These are phyloP conservation scores for Collariella sp. DNA, from an alignment of 495 filamentous ascomycete species.

Conservation along the genomic window DNA sequence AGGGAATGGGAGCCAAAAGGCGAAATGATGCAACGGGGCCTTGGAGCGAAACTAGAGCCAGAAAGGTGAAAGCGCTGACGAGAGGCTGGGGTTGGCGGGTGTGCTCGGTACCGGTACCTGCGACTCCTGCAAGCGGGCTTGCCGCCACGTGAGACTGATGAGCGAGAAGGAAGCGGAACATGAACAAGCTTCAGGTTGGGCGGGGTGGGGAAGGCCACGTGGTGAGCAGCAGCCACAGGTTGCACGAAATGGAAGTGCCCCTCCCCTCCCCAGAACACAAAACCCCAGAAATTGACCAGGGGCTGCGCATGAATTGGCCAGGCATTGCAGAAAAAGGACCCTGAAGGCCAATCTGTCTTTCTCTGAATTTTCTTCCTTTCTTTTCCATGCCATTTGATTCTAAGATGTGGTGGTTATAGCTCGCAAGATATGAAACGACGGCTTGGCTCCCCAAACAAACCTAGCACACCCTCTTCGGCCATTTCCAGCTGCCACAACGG, in stretches of 20 bases:
- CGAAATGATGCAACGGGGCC: too few species aligned
- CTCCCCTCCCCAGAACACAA: too few species aligned
- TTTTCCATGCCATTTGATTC: too few species aligned
- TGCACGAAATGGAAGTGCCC: neutral
- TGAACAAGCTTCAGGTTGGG: neutral
- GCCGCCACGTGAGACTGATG: conserved; percentile 7
- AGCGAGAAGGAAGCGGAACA: neutral
- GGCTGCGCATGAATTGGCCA: conserved; percentile 1
- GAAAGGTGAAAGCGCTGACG: neutral
- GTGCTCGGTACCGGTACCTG: conserved; percentile 2
- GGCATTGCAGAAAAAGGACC: too few species aligned
- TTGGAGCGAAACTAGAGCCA: neutral
- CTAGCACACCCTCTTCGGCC: too few species aligned
- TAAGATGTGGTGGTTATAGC: too few species aligned
- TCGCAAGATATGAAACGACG: too few species aligned
- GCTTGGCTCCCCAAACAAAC: too few species aligned
- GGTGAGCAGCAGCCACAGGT: conserved; percentile 6
- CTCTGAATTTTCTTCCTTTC: too few species aligned
- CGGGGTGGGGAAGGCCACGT: conserved; percentile 8
- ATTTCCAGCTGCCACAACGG: too few species aligned
- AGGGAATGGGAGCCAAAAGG: too few species aligned
- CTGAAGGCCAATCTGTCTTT: too few species aligned
- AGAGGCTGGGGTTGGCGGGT: neutral
- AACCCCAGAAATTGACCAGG: neutral
- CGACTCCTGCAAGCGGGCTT: neutral